Base-by-base conservation (phyloP, 2,329 filamentous ascomycete genomes). In the Curvularia sp. region DNA sequence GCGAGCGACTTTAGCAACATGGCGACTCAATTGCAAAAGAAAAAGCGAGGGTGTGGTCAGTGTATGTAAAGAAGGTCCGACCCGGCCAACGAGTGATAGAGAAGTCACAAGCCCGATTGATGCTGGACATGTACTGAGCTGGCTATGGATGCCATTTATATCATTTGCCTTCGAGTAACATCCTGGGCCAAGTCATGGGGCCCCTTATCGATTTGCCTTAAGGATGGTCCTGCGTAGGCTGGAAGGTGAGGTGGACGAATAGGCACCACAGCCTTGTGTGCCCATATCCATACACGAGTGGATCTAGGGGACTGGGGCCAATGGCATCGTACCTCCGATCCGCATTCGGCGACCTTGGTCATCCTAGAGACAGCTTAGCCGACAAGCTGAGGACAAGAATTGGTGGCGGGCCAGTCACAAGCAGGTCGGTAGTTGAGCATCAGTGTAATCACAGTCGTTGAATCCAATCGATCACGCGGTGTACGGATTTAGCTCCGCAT, bases 1-100 rank as follows among this genome's bases (percentile, higher is more conserved):
- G 62, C 62, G 59, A 70, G 50, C 22, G 58, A 64, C 20, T 60
- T 54, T 9, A 74, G 47, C 52, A 75, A 62, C 73, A 75, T 75
- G 30, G 30, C 10, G 30, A 10, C 64, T 49, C 10, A 31, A 28
- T 50, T 60, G 28, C 44, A 49, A 5, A 57, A 18, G 5, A 38
- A 49, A 35, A 26, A 56, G 46, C 30, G 48, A 58, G 48, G 51
- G 28, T 52, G 38, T 56, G 51, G 48, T 57, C 48, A 43, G 50
- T 55, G 49, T 60, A 57, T 63, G 58, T 59, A 35, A 49, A 53
- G 26, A 42, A 41, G 48, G n/a, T 35, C 15, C 48, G 43, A 43
- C 52, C 33, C 53, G 49, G 55, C 61, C 59, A 66, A 66, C 61
- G 55, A 55, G 38, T 53, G 57, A 53, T 38, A 28, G 47, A 51